Base-by-base conservation (phyloP, 441 rosid genomes). In the Gossypium gossypioides region DNA sequence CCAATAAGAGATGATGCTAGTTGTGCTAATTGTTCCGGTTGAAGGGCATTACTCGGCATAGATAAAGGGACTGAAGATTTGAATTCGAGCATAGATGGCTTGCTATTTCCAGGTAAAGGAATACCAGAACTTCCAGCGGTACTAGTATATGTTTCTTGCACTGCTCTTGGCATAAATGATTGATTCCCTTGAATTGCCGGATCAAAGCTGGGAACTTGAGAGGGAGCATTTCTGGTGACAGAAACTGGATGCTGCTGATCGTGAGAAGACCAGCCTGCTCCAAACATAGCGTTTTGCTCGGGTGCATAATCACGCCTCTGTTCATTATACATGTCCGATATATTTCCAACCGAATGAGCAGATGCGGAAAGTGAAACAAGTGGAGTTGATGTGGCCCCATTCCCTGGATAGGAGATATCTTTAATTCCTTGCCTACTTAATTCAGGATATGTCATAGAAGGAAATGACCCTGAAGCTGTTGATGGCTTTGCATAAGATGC, bases 21-120 rank as follows among this genome's bases (percentile, higher is more conserved):
- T 58, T 87, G 92, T 22, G 93, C 86, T 75, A 93, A 84, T 67
- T 82, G 96, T 72, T 87, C 91, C 10, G 94, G 86, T 75, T 87
- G 88, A 76, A 92, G 78, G 63, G 81, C 81, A 42, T 85, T 56
- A 68, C 77, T 40, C 52, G 87, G 78, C 74, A 56, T 63, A 18
- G 93, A 82, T 6, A 40, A 40, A 40, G 46, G 46, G 46, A 40
- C 46, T 40, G 82, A 44, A 29, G 80, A 64, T 64, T 80, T 81
- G 0, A 72, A 72, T 34, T 85, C 90, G 61, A 42, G 77, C 52
- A 68, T 59, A 59, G 77, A 58, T 51, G 74, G 52, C 37, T 62
- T 75, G 58, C 48, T 52, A 52, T 73, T 77, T 63, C 80, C 83
- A 46, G 83, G 54, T 71, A 67, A 74, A 4, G 78, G 80, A 73